phyloP scores from a whole-genome alignment of 495 filamentous ascomycete species.

The Xylaria cubensis region DNA sequence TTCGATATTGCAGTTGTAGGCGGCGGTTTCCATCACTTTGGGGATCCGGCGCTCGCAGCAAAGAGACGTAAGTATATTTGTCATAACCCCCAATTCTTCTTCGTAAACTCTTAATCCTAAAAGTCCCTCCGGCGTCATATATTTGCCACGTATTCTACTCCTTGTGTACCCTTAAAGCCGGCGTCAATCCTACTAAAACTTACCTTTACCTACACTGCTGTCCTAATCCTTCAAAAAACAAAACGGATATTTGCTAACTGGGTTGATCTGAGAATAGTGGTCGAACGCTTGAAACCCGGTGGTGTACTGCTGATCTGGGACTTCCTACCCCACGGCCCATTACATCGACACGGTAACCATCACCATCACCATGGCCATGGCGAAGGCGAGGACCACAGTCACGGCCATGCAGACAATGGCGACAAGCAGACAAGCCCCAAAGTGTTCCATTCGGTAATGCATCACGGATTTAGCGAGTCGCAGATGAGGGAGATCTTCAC shows the following conservation, averaged over 20 bases:
- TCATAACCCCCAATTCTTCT: background rate
- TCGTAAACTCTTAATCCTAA: background rate
- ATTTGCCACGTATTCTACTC: background rate
- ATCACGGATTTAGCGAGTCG: constrained; percentile 63
- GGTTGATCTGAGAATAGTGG: constrained; percentile 42
- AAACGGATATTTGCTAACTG: background rate
- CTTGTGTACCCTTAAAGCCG: background rate
- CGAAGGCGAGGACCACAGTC: constrained; percentile 32
- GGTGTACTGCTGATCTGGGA: constrained; percentile 73
- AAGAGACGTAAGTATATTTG: constrained; percentile 42
- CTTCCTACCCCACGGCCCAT: constrained; percentile 57
- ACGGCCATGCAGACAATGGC: background rate
- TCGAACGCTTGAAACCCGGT: constrained; percentile 63
- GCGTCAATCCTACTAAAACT: background rate
- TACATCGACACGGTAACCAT: constrained; percentile 15
- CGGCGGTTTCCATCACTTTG: constrained; percentile 76
- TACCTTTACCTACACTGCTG: background rate
- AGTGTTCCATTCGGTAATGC: constrained; percentile 54
- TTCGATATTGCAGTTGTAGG: constrained; percentile 72
- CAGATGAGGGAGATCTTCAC: constrained; percentile 60
- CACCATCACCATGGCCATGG: constrained; percentile 35
- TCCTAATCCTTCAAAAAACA: background rate
- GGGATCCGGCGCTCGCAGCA: constrained; percentile 62
- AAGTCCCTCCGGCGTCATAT: background rate
- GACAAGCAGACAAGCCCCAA: constrained; percentile 30